Base-by-base conservation (phyloP, 139 green algal genomes). In the Haematococcus lacustris region DNA sequence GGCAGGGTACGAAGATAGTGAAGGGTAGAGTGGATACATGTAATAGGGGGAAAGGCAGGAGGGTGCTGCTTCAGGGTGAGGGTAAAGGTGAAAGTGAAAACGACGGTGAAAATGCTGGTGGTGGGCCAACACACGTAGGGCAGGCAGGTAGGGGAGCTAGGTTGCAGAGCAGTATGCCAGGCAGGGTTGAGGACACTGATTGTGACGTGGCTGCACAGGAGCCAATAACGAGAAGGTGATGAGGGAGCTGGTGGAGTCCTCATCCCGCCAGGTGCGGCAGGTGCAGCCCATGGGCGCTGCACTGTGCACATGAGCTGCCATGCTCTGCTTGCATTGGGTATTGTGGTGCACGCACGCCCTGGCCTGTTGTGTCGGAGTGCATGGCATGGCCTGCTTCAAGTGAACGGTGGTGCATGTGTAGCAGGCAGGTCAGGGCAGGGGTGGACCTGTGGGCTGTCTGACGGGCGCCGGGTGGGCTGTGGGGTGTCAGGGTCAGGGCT, bases 181-280 rank as follows among this genome's bases (percentile, higher is more conserved):
- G 0, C 30, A 2, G 33, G n/a, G 32, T 7, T 70, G 64, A 1
- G 2, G 32, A 50, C 34, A 33, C 26, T 38, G 33, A 25, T 70
- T 25, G 9, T 37, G 37, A 71, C 43, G 30, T 41, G 13, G 28
- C 9, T 33, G 9, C 59, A 3, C 63, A 71, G 77, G 77, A 28
- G 41, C 35, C 6, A 39, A 79, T 23, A 40, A 47, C 41, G 41
- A 79, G 73, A 34, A 59, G 37, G 38, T 77, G 41, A 83, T 83
- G 78, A 53, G 74, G 57, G 78, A 83, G 25, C 57, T 83, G 13
- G 62, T 83, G 13, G 71, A 71, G 30, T 66, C 38, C 32, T 71
- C 77, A 33, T 39, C 47, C 38, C 67, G 67, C 43, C 41, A 72
- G 67, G 67, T 72, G 35, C 21, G 60, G 17, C 28, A 35, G 28